Conservation (phyloP, 768 basidiomycete genomes). For the Trametes cubensis region DNA sequence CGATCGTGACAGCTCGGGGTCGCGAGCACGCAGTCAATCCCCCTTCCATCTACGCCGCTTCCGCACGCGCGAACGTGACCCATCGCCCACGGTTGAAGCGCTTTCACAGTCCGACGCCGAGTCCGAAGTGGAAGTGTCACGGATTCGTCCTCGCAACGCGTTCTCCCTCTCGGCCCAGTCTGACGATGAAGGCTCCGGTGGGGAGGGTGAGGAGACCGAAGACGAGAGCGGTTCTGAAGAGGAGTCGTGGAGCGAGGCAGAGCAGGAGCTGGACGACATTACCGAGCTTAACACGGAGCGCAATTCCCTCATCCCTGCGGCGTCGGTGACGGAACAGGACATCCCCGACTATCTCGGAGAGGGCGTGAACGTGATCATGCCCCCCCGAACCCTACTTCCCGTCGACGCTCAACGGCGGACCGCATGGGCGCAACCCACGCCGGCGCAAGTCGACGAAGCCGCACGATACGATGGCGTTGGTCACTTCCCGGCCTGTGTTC, state of each 20-base stretch:
- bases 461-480: constrained; percentile 64
- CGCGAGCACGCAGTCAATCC: constrained; percentile 74
- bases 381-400: constrained; percentile 84
- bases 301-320: constrained; percentile 61
- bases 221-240: constrained; percentile 62
- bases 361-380: constrained; percentile 86
- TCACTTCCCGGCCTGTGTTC: constrained; percentile 80
- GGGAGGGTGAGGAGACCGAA: constrained; percentile 49
- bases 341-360: constrained; percentile 85
- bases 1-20: constrained; percentile 36
- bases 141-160: constrained; percentile 59
- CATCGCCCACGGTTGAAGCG: constrained; percentile 49
- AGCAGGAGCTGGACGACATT: constrained; percentile 70
- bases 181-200: constrained; percentile 58
- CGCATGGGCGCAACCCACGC: constrained; percentile 39
- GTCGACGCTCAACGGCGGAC: constrained; percentile 58
- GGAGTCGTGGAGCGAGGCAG: constrained; percentile 57
- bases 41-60: constrained; percentile 78
- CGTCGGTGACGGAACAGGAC: constrained; percentile 54
- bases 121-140: constrained; percentile 54
- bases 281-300: constrained; percentile 89
- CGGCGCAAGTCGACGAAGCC: constrained; percentile 64
- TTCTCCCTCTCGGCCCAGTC: constrained; percentile 61
- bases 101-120: constrained; percentile 67
- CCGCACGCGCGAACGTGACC: constrained; percentile 51